Evolutionary conservation across 306 rosid genomes (phyloP).

Genomic region (Medicago arabica): DNA sequence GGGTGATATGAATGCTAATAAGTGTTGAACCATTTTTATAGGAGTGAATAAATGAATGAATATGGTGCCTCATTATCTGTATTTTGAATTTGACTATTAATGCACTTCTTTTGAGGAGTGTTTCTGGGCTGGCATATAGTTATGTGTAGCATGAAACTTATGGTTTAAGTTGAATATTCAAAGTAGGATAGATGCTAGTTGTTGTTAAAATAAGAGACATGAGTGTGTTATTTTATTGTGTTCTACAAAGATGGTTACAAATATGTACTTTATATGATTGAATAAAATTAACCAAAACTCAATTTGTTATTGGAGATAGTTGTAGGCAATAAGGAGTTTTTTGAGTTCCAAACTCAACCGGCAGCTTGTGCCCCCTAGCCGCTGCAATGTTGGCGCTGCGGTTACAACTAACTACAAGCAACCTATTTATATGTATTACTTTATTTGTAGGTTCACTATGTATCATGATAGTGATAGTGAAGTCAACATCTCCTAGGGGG

Average conservation of each 20-base stretch:
- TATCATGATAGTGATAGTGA: neutral
- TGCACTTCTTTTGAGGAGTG: slow-evolving; percentile 58
- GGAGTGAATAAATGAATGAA: slow-evolving; percentile 37
- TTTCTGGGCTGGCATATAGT: slow-evolving; percentile 50
- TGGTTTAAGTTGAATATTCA: slow-evolving; percentile 45
- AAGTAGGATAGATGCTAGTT: slow-evolving; percentile 51
- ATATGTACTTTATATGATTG: slow-evolving; percentile 42
- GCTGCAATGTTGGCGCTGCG: slow-evolving; percentile 50
- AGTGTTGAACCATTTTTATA: slow-evolving; percentile 54
- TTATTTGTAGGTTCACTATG: slow-evolving; percentile 9
- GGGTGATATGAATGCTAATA: neutral
- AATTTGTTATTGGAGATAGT: slow-evolving; percentile 29
- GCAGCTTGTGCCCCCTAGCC: slow-evolving; percentile 53
- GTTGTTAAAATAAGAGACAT: slow-evolving; percentile 51
- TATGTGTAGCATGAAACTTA: slow-evolving; percentile 42
- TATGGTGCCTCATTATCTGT: slow-evolving; percentile 10
- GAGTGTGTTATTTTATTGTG: slow-evolving; percentile 47
- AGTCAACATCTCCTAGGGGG: neutral
- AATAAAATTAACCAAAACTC: slow-evolving; percentile 14
- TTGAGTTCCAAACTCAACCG: slow-evolving; percentile 47
- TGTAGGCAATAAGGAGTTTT: slow-evolving; percentile 39
- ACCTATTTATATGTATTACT: neutral
- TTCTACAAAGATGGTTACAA: slow-evolving; percentile 43
- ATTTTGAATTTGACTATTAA: slow-evolving; percentile 32
- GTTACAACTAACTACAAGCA: slow-evolving; percentile 39